A percentile compares a stretch with the other conserved stretches of the same genome.
These are phyloP conservation scores for Leccinum broughii DNA, from an alignment of 768 basidiomycete species.

Conservation along the genomic window DNA sequence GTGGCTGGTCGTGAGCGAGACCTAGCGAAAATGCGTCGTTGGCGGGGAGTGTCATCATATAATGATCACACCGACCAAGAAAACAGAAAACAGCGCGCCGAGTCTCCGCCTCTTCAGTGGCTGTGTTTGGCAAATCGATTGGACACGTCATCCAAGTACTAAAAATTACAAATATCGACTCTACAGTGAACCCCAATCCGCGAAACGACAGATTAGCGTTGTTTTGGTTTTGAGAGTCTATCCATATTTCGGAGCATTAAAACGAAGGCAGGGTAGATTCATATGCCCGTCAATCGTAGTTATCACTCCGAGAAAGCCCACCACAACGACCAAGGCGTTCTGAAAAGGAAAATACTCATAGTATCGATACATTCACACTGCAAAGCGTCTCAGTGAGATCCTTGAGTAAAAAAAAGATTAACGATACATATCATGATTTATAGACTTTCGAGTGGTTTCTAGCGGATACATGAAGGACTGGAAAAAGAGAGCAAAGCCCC, in stretches of 20 bases:
- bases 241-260: slow-evolving; percentile 81
- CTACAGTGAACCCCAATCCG: slow-evolving; percentile 34
- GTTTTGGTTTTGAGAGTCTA: slow-evolving; percentile 57
- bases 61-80: slow-evolving; percentile 8
- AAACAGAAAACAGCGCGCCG: slow-evolving; percentile 1
- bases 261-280: slow-evolving; percentile 69
- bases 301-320: slow-evolving; percentile 65
- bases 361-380: not conserved
- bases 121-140: slow-evolving; percentile 8
- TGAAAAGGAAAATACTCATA: not conserved
- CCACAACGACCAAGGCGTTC: not conserved
- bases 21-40: slow-evolving; percentile 39
- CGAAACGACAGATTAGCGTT: slow-evolving; percentile 38
- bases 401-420: too few relatives aligned
- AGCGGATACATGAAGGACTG: too few relatives aligned
- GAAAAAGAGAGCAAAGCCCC: too few relatives aligned
- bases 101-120: slow-evolving; percentile 1
- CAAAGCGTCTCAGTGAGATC: not conserved
- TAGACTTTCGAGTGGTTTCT: too few relatives aligned
- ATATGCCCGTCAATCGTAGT: slow-evolving; percentile 72
- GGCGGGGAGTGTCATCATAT: slow-evolving; percentile 32
- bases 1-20: slow-evolving; percentile 36
- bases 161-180: slow-evolving; percentile 25
- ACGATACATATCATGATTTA: not conserved
- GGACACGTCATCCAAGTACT: not conserved